phyloP scores from a whole-genome alignment of 176 grass and related monocot genomes.

The Carex kokanica region DNA sequence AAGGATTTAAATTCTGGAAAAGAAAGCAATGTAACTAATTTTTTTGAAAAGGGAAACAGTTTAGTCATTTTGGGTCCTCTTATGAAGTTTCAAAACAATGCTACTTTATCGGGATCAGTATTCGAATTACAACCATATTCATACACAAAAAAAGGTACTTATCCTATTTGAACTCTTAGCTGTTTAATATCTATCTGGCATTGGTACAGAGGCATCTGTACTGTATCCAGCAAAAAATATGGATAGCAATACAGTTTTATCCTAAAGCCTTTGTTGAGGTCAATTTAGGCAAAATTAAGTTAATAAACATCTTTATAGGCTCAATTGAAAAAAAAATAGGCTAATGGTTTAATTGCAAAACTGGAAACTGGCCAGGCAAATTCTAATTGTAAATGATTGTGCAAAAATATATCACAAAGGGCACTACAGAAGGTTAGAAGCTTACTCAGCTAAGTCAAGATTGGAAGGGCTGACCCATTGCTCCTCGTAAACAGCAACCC shows the following conservation, averaged over 20 bases:
- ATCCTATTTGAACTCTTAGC: not conserved
- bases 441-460: constrained; percentile 68
- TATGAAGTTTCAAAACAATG: not conserved
- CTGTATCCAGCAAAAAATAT: constrained; percentile 5
- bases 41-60: not conserved
- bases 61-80: not conserved
- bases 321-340: not conserved
- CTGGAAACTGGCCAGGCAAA: not conserved
- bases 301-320: not conserved
- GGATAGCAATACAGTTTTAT: not conserved
- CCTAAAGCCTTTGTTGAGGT: not conserved
- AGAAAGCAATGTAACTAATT: not conserved
- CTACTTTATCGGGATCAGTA: not conserved
- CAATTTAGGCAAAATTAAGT: not conserved
- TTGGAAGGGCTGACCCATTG: constrained; percentile 68
- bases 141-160: not conserved
- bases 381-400: not conserved
- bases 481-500: constrained; percentile 93
- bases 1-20: constrained; percentile 2
- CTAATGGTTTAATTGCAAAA: not conserved
- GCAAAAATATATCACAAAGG: not conserved
- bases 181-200: not conserved
- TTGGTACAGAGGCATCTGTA: not conserved
- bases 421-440: not conserved
- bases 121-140: not conserved